These are phyloP conservation scores for Cryomyces antarcticus DNA, from an alignment of 495 filamentous ascomycete genomes.

Conservation along the genomic window DNA sequence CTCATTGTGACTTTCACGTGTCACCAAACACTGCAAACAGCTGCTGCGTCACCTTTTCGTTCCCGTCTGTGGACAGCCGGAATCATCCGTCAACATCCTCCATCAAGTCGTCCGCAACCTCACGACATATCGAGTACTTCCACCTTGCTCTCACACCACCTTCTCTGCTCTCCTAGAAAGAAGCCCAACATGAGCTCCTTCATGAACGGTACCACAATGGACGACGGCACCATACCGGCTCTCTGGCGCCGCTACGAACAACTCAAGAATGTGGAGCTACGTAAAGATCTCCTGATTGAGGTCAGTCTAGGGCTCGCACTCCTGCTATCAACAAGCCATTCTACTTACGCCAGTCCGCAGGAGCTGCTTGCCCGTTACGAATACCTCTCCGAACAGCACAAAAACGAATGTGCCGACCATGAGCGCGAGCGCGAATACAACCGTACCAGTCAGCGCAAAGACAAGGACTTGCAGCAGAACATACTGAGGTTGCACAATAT, in stretches of 20 bases:
- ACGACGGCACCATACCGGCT: not conserved
- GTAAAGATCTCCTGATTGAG: slow-evolving; percentile 7
- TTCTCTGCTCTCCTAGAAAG: not conserved
- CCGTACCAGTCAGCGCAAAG: not conserved
- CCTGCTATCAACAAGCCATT: not conserved
- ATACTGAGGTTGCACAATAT: not conserved
- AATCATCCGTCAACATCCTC: too few relatives aligned
- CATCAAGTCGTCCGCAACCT: too few relatives aligned
- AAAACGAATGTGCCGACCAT: slow-evolving; percentile 3
- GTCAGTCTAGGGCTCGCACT: not conserved
- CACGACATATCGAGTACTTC: too few relatives aligned
- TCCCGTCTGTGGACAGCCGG: too few relatives aligned
- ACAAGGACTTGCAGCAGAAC: not conserved
- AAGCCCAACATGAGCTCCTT: too few relatives aligned
- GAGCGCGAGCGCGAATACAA: slow-evolving; percentile 4
- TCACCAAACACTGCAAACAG: too few relatives aligned
- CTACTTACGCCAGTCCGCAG: slow-evolving; percentile 1
- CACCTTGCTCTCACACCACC: too few relatives aligned
- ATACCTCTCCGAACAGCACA: slow-evolving; percentile 4
- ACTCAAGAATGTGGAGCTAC: slow-evolving; percentile 2
- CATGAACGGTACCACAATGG: not conserved
- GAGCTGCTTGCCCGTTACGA: slow-evolving; percentile 9
- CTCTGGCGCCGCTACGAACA: slow-evolving; percentile 6
- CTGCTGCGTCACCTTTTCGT: too few relatives aligned
- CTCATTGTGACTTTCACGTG: too few relatives aligned